Evolutionary conservation across 331 rosid species (phyloP).

Genomic region (Pyrus hybrid): DNA sequence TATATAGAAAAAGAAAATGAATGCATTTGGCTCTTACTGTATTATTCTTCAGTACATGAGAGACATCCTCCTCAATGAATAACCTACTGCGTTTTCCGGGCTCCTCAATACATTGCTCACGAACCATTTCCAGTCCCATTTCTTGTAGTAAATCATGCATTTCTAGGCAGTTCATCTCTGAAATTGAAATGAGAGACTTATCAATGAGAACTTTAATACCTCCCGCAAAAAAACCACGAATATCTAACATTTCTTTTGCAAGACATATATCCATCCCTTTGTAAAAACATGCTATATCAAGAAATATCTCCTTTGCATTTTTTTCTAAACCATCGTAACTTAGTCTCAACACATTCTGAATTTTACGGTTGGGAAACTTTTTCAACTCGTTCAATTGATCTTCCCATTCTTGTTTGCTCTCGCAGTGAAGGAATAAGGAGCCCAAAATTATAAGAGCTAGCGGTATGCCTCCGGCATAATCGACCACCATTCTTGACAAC

Average conservation of each 20-base stretch:
- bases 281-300: background rate
- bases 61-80: background rate
- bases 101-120: background rate
- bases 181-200: background rate
- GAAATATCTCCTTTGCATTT: background rate
- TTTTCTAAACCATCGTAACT: background rate
- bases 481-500: background rate
- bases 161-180: background rate
- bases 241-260: background rate
- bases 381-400: background rate
- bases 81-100: constrained; percentile 1
- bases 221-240: background rate
- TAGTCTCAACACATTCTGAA: background rate
- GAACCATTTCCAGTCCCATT: constrained; percentile 1
- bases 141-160: constrained; percentile 9
- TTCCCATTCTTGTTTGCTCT: background rate
- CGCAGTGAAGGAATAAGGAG: background rate
- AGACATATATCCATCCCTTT: background rate
- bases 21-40: background rate
- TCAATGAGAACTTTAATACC: background rate
- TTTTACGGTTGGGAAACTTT: background rate
- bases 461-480: background rate
- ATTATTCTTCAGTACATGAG: background rate
- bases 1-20: background rate
- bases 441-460: background rate